These are phyloP conservation scores for Fusarium camptoceras DNA, from an alignment of 2,329 filamentous ascomycete genomes.

Conservation along the genomic window DNA sequence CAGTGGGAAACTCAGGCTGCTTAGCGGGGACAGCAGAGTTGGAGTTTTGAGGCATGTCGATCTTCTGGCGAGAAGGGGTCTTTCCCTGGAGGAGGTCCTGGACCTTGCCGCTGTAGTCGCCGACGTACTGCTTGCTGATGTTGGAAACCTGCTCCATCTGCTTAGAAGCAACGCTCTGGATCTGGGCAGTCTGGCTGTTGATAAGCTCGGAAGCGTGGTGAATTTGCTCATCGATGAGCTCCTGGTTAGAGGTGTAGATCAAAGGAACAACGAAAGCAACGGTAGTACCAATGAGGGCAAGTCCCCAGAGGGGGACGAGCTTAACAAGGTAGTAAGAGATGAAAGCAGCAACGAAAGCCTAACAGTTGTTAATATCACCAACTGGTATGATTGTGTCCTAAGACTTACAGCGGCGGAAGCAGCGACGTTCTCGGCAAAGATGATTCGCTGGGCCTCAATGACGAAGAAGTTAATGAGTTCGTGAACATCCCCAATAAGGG, in stretches of 20 bases:
- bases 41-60: slow-evolving; percentile 51
- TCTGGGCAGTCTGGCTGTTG: slow-evolving; percentile 71
- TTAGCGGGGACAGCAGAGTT: slow-evolving; percentile 33
- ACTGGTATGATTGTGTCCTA: slow-evolving; percentile 16
- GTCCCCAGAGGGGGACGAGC: slow-evolving; percentile 76
- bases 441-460: slow-evolving; percentile 75
- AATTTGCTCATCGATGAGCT: slow-evolving; percentile 74
- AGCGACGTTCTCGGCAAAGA: slow-evolving; percentile 75
- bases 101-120: slow-evolving; percentile 75
- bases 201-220: slow-evolving; percentile 68
- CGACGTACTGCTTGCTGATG: slow-evolving; percentile 75
- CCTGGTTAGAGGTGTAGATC: slow-evolving; percentile 75
- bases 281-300: slow-evolving; percentile 70
- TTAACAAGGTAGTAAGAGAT: slow-evolving; percentile 76
- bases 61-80: slow-evolving; percentile 56
- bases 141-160: slow-evolving; percentile 72
- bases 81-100: slow-evolving; percentile 70
- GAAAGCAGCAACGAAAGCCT: slow-evolving; percentile 72
- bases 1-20: slow-evolving; percentile 53
- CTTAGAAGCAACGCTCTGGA: slow-evolving; percentile 71
- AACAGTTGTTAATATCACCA: slow-evolving; percentile 28
- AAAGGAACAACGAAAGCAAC: slow-evolving; percentile 72
- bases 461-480: slow-evolving; percentile 79
- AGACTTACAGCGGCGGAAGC: slow-evolving; percentile 69
- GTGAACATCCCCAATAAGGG: slow-evolving; percentile 71